These are phyloP conservation scores for Botrytis squamosa DNA, from an alignment of 2,329 filamentous ascomycete genomes.

Conservation along the genomic window DNA sequence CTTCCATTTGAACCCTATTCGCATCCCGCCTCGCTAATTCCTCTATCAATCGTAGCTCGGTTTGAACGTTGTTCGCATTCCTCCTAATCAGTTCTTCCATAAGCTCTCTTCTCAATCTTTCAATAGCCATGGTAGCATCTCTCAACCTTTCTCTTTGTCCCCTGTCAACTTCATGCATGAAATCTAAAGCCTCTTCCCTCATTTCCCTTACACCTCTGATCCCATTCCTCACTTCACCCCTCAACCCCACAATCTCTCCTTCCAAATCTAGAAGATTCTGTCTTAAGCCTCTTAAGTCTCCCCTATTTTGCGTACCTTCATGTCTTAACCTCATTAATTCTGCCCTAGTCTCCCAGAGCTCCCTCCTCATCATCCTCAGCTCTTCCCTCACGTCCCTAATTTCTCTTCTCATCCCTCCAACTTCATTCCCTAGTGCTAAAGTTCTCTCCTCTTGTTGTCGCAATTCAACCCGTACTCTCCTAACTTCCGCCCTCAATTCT, in stretches of 20 bases:
- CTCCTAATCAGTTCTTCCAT: neutral
- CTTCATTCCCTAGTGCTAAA: neutral
- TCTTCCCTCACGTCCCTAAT: neutral
- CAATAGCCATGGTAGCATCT: neutral
- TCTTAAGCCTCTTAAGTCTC: neutral
- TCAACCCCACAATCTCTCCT: neutral
- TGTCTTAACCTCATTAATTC: neutral
- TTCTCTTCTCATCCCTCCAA: neutral
- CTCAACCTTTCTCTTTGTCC: neutral
- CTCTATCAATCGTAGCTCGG: neutral
- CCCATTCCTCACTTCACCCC: neutral
- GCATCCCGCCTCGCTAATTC: neutral
- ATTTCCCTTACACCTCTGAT: neutral
- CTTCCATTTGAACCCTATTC: neutral
- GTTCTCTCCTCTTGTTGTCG: neutral
- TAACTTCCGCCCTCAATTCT: neutral
- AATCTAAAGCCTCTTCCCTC: neutral
- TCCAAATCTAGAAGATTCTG: neutral
- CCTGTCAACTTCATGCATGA: neutral
- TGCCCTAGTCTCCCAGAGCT: neutral
- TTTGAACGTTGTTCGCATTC: neutral
- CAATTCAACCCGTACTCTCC: neutral
- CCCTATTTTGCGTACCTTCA: neutral
- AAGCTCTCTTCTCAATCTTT: slow-evolving; percentile 1
- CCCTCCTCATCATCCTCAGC: neutral